Percentiles rank a stretch among this genome's conserved stretches.
Evolutionary conservation across 2,329 filamentous ascomycete species (phyloP).

Genomic region (Beauveria sp.): DNA sequence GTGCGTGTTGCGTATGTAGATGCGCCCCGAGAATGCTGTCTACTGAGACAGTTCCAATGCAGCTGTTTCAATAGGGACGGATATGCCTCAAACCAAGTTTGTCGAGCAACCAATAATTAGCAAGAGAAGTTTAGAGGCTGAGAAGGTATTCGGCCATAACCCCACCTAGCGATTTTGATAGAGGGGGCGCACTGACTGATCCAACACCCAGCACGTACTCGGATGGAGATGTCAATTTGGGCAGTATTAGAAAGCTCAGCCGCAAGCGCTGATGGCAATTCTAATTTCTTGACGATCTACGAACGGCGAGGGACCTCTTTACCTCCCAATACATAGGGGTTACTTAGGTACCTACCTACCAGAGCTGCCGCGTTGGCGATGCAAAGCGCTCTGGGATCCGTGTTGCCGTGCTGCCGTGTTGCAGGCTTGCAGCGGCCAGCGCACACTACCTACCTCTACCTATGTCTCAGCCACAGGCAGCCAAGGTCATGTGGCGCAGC

Average conservation of each 20-base stretch:
- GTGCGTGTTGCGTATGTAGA: too few relatives aligned
- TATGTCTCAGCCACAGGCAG: not conserved
- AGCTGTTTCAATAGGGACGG: not conserved
- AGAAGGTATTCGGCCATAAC: not conserved
- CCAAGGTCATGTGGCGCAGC: not conserved
- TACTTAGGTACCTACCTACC: too few relatives aligned
- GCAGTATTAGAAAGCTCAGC: too few relatives aligned
- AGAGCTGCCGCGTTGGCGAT: too few relatives aligned
- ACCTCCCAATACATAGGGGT: too few relatives aligned
- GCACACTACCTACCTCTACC: not conserved
- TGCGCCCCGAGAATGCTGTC: not conserved
- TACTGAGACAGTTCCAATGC: not conserved
- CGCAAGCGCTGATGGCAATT: too few relatives aligned
- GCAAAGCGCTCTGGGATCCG: too few relatives aligned
- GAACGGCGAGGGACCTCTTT: too few relatives aligned
- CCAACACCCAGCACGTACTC: too few relatives aligned
- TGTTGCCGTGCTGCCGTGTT: not conserved
- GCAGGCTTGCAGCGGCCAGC: not conserved
- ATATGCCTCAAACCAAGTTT: not conserved
- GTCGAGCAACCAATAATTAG: not conserved
- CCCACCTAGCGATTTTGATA: constrained; percentile 6
- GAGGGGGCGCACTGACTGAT: not conserved
- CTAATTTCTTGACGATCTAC: too few relatives aligned
- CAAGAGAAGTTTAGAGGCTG: not conserved
- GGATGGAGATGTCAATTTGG: too few relatives aligned